phyloP scores from a whole-genome alignment of 768 basidiomycete species.

The Phallus indusiatus region DNA sequence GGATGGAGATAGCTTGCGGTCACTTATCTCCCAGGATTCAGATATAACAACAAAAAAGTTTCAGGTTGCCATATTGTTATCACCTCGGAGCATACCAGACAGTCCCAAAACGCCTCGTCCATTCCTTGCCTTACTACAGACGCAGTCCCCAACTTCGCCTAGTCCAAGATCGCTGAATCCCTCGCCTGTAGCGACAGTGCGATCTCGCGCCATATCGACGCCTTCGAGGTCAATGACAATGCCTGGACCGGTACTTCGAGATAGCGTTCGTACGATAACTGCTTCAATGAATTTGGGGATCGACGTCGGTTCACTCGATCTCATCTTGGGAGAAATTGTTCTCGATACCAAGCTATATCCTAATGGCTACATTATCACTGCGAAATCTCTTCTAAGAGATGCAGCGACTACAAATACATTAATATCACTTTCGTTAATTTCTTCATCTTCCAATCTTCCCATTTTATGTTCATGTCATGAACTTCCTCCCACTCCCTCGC shows the following conservation, averaged over 20 bases:
- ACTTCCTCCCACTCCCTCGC: slow-evolving; percentile 73
- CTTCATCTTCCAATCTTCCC: slow-evolving; percentile 31
- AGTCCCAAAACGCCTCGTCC: not conserved
- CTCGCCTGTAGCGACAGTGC: slow-evolving; percentile 9
- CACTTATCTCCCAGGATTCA: slow-evolving; percentile 9
- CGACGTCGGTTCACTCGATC: slow-evolving; percentile 38
- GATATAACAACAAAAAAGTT: slow-evolving; percentile 4
- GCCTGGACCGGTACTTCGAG: not conserved
- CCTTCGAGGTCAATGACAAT: not conserved
- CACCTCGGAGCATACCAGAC: not conserved
- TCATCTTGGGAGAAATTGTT: slow-evolving; percentile 58
- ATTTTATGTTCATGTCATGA: slow-evolving; percentile 56
- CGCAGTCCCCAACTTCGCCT: slow-evolving; percentile 9
- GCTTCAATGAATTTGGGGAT: slow-evolving; percentile 49
- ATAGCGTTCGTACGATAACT: not conserved
- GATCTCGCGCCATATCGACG: slow-evolving; percentile 12
- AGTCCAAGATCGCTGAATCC: slow-evolving; percentile 9
- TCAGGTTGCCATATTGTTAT: slow-evolving; percentile 19
- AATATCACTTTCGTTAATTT: slow-evolving; percentile 10
- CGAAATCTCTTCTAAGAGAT: slow-evolving; percentile 26
- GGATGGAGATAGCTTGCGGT: slow-evolving; percentile 5
- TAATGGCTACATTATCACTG: slow-evolving; percentile 53
- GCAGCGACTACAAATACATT: not conserved
- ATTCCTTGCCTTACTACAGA: not conserved
- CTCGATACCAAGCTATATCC: slow-evolving; percentile 77